Conservation (phyloP, 148 eudicot genomes). For the Camellia sinensis region DNA sequence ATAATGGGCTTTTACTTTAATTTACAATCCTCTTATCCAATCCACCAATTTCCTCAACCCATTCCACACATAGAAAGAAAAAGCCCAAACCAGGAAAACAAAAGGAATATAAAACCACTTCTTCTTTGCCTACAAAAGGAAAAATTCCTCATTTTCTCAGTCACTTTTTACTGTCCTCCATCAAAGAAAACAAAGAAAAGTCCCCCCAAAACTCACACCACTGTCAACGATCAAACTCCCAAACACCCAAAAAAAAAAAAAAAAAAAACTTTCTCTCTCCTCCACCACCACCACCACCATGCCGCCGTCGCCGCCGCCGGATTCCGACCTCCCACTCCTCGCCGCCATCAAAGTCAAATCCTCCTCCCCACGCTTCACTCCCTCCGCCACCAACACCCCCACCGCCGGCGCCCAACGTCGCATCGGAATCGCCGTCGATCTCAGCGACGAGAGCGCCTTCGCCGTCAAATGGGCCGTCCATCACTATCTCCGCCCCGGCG, state of each 20-base stretch:
- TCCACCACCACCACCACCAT: constrained; percentile 4
- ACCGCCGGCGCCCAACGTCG: constrained; percentile 21
- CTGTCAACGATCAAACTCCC: not conserved
- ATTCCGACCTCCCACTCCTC: constrained; percentile 11
- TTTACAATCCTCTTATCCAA: too few relatives aligned
- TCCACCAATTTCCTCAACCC: not conserved
- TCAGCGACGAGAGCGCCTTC: constrained; percentile 22
- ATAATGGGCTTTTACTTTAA: too few relatives aligned
- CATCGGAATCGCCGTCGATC: constrained; percentile 26
- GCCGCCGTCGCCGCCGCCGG: constrained; percentile 14
- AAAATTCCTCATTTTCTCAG: not conserved
- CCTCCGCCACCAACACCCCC: constrained; percentile 17
- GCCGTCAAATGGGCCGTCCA: constrained; percentile 28
- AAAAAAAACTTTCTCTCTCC: not conserved
- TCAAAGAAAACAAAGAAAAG: not conserved
- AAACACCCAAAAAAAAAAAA: too few relatives aligned
- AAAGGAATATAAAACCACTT: not conserved
- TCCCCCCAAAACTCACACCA: too few relatives aligned
- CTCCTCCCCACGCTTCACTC: constrained; percentile 15
- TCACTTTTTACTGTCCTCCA: not conserved
- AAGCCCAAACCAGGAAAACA: not conserved
- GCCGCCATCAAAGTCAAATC: constrained; percentile 16
- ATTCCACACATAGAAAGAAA: not conserved
- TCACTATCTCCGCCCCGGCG: constrained; percentile 23
- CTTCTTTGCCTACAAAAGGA: not conserved